Evolutionary conservation across 305 asterid genomes (phyloP).

Genomic region (Withania somnifera): DNA sequence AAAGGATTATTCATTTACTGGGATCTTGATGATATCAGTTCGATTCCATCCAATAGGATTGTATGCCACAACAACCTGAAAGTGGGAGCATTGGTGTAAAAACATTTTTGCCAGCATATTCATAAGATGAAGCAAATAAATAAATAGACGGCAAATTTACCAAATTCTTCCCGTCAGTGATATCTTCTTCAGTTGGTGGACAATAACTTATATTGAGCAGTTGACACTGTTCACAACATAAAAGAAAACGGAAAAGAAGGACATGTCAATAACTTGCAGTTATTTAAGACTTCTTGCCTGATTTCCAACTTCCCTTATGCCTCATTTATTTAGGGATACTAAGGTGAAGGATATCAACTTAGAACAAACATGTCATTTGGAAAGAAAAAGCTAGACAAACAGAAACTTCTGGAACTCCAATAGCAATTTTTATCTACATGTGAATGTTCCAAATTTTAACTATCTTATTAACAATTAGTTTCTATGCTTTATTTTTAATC

Average conservation of each 20-base stretch:
- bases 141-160: conserved; percentile 24
- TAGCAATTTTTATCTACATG: not conserved
- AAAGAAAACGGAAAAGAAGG: not conserved
- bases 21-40: conserved; percentile 55
- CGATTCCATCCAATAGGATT: conserved; percentile 75
- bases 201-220: conserved; percentile 71
- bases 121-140: not conserved
- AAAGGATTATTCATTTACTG: conserved; percentile 33
- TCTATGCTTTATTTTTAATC: not conserved
- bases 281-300: not conserved
- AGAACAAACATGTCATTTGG: not conserved
- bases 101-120: not conserved
- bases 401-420: not conserved
- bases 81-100: not conserved
- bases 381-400: not conserved
- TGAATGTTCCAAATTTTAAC: not conserved
- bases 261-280: not conserved
- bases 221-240: conserved; percentile 44
- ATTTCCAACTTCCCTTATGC: not conserved
- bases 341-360: not conserved
- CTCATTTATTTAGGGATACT: not conserved
- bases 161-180: conserved; percentile 54
- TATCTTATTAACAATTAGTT: not conserved
- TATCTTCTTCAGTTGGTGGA: conserved; percentile 61
- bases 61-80: conserved; percentile 65